Evolutionary conservation across 1,284 basidiomycete species (phyloP), one percentile per base, ranked within the genome.

Genomic region (Cutaneotrichosporon spelunceum): DNA sequence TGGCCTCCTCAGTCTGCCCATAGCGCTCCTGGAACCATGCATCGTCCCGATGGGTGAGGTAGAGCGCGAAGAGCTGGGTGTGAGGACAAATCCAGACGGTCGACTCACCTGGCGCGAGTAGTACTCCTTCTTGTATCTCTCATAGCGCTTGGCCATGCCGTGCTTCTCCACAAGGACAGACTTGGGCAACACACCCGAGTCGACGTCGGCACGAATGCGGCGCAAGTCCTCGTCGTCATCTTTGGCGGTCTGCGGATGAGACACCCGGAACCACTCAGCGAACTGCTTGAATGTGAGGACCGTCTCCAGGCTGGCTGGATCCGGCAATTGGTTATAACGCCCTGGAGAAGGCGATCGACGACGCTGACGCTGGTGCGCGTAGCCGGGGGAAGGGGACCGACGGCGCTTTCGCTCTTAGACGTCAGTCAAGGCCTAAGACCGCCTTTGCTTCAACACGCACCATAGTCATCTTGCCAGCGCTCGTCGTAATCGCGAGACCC

Each of bases 21-120:
- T 97, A 97, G 77, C 91, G 91, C 82, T 97, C 93, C 63, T 87
- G 85, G 81, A 95, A 96, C 93, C 93, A 97, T 10, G 89, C 88
- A 23, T 90, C 90, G 73, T 89, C 88, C 78, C 87, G 85, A 81
- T 94, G 92, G 75, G 91, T 89, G 50, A 94, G 87, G 83, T 91
- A 94, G 83, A 95, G 88, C 61, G 88, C 88, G 81, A 90, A 90
- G 70, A 94, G 72, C 77, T 80, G 61, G 27, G 26, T 21, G 45
- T 63, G 9, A 61, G 47, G 6, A 19, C 36, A 16, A 9, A n/a
- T 11, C 3, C 42, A 56, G 67, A 67, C 9, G 6, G n/a, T 24
- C 27, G 29, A 81, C 87, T 81, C 71, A 93, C 91, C 87, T 94
- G 91, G 63, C 84, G 84, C 48, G 87, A 87, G 59, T 86, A 82